Conservation (phyloP, 352 stramenopile species). For the Globisporangium perplexum region DNA sequence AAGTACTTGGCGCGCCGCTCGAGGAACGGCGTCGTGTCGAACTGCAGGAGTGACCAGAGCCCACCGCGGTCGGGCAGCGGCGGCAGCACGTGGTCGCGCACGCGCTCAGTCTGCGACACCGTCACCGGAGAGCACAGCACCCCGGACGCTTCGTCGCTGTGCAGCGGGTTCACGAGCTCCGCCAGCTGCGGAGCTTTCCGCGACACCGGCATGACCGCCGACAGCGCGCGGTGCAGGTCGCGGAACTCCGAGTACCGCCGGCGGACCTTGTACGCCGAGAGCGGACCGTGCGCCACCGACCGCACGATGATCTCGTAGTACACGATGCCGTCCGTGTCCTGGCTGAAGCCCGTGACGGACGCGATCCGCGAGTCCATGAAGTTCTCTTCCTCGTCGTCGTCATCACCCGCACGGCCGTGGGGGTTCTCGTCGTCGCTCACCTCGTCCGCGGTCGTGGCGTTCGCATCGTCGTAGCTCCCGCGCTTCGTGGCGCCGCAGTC, state of each 20-base stretch:
- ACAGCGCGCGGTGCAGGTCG: conserved; percentile 43
- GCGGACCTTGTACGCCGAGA: conserved; percentile 75
- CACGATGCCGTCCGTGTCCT: conserved; percentile 63
- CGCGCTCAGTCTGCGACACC: neutral
- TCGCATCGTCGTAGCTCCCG: conserved; percentile 15
- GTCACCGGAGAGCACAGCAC: neutral
- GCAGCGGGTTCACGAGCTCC: neutral
- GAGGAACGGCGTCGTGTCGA: conserved; percentile 53
- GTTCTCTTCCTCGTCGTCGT: conserved; percentile 53
- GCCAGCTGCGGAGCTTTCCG: neutral
- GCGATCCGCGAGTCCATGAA: conserved; percentile 66
- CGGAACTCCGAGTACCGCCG: conserved; percentile 74
- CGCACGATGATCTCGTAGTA: conserved; percentile 80
- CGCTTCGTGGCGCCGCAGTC: conserved; percentile 13
- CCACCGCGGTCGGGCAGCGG: conserved; percentile 64
- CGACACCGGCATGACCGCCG: conserved; percentile 44
- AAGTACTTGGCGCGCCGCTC: conserved; percentile 62
- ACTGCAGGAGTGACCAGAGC: conserved; percentile 67
- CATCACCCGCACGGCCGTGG: neutral
- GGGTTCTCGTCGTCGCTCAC: conserved; percentile 5
- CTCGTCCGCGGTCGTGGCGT: conserved; percentile 2
- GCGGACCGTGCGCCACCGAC: conserved; percentile 48
- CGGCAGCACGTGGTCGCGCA: conserved; percentile 20
- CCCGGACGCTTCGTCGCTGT: neutral
- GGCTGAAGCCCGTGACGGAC: conserved; percentile 67